Conservation (phyloP, 2,329 filamentous ascomycete species). For the Colletotrichum liriopes region DNA sequence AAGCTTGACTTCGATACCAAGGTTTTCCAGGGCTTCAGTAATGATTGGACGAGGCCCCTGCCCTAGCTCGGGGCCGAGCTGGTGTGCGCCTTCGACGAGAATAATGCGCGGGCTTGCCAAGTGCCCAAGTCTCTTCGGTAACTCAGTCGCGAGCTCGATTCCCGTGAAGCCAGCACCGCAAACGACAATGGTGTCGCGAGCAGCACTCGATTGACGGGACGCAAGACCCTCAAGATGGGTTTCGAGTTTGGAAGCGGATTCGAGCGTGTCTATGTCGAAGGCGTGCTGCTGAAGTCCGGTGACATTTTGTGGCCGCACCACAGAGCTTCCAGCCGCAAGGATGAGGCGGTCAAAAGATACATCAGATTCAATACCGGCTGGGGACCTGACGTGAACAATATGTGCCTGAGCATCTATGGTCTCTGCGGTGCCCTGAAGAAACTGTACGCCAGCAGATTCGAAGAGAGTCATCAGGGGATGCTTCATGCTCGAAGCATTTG, state of each 20-base stretch:
- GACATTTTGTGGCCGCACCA: slow-evolving; percentile 49
- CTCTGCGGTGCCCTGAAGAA: slow-evolving; percentile 47
- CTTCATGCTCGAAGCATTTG: slow-evolving; percentile 48
- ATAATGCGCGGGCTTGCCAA: slow-evolving; percentile 45
- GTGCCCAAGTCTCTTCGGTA: slow-evolving; percentile 49
- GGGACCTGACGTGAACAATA: slow-evolving; percentile 37
- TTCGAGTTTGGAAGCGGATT: slow-evolving; percentile 48
- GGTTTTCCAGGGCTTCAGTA: slow-evolving; percentile 47
- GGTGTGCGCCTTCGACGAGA: slow-evolving; percentile 49
- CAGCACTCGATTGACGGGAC: slow-evolving; percentile 44
- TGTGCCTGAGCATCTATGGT: slow-evolving; percentile 45
- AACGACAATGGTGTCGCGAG: slow-evolving; percentile 54
- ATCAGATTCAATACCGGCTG: slow-evolving; percentile 23
- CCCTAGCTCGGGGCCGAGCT: slow-evolving; percentile 53
- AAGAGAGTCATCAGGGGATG: slow-evolving; percentile 48
- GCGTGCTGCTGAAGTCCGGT: slow-evolving; percentile 51
- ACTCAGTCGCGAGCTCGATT: slow-evolving; percentile 51
- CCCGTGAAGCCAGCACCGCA: slow-evolving; percentile 56
- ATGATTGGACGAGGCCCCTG: slow-evolving; percentile 53
- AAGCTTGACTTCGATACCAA: slow-evolving; percentile 52
- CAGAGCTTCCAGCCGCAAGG: slow-evolving; percentile 54
- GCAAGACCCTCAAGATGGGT: slow-evolving; percentile 50
- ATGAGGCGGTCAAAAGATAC: slow-evolving; percentile 54
- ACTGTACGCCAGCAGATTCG: slow-evolving; percentile 47
- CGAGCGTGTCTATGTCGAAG: slow-evolving; percentile 54